Conservation (phyloP, 345 rosid genomes). For the Trapa incisa region DNA sequence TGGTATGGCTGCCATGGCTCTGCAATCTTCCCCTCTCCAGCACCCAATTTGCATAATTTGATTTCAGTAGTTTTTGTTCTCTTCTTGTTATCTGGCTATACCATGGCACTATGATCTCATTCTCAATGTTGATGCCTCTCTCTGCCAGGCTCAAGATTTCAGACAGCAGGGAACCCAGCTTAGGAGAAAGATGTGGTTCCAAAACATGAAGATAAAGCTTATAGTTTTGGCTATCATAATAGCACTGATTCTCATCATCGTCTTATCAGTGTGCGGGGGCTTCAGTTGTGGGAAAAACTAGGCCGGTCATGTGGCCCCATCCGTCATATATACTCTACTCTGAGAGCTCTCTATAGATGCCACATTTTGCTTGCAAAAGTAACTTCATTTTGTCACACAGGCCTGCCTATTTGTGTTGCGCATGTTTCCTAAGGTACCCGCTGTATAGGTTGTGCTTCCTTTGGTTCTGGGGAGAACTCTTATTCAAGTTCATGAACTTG, state of each 20-base stretch:
- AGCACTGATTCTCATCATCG: conserved; percentile 50
- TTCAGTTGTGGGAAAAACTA: conserved; percentile 31
- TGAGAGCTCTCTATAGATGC: background rate
- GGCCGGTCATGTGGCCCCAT: background rate
- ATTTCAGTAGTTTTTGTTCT: background rate
- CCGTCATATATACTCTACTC: background rate
- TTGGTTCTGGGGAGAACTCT: too few species aligned
- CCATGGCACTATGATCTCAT: background rate
- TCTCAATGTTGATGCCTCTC: background rate
- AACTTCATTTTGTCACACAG: background rate
- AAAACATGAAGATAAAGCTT: conserved; percentile 74
- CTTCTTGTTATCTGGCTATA: background rate
- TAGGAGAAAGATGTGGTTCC: conserved; percentile 64
- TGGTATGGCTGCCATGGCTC: background rate
- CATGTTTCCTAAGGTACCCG: too few species aligned
- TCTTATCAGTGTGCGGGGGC: conserved; percentile 44
- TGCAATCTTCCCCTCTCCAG: background rate
- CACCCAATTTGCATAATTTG: background rate
- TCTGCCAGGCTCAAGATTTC: conserved; percentile 61
- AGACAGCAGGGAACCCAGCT: conserved; percentile 59
- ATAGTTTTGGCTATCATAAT: conserved; percentile 46
- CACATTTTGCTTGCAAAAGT: background rate
- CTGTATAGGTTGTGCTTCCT: too few species aligned
- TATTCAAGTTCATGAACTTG: too few species aligned
- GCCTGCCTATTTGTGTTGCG: background rate